Evolutionary conservation across 768 basidiomycete species (phyloP), one percentile per base, ranked within the genome.

Genomic region (Naematelia aurantialba): DNA sequence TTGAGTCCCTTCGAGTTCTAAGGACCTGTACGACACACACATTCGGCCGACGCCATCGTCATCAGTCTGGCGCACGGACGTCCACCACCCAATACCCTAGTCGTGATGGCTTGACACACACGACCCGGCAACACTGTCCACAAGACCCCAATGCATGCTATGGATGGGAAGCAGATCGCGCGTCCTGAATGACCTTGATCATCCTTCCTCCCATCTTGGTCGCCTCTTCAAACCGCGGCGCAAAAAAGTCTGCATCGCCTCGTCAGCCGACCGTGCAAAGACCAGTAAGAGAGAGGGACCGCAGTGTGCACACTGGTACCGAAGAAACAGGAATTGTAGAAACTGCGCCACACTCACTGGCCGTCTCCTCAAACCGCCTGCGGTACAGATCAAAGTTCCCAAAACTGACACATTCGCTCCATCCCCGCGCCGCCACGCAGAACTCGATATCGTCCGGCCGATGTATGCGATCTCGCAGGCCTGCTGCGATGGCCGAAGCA

Each of bases 381-480:
- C 82, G 80, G 80, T 98, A 99, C 55, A 91, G 79, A 63, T 94
- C 89, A 76, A 97, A 96, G 78, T 82, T 86, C 12, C 91, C 91
- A 78, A 94, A 94, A 39, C 84, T 85, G 45, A 98, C 89, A 73
- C 90, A 91, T 78, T 97, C 90, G 68, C 89, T 91, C 94, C 94
- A 99, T 2, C 91, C 92, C 27, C 92, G 81, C 0, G 92, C 91
- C 0, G 91, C 93, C 22, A 97, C 80, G 21, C 92, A 87, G 69
- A 98, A 99, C 78, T 97, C 94, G 19, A 92, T 80, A 76, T 99
- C 94, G 65, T 99, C 89, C 0, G 85, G 82, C 5, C 93, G 81
- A 70, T 93, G 88, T 70, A 87, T 84, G 2, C 83, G 83, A 67
- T 94, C 89, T 59, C 84, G 77, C 30, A 92, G 72, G 0, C 87